A percentile compares a stretch with the other conserved stretches of the same genome.
Conservation (phyloP, 371 early-diverging fungal species). For the Synchytrium microbalum region DNA sequence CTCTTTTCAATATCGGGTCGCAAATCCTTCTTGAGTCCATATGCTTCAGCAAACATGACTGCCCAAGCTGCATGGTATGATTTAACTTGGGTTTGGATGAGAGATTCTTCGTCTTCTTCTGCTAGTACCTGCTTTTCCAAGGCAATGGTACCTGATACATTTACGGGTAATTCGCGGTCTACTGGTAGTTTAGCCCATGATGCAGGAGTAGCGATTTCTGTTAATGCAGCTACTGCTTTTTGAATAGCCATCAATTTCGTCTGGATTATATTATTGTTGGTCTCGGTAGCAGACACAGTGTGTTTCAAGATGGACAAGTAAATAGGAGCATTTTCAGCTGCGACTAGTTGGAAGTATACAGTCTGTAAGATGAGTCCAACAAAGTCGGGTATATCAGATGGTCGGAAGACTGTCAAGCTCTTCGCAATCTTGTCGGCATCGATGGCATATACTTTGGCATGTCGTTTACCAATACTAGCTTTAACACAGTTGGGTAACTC, state of each 20-base stretch:
- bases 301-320: conserved; percentile 9
- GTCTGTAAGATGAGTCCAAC: conserved; percentile 49
- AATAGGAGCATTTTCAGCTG: conserved; percentile 11
- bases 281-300: conserved; percentile 11
- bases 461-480: conserved; percentile 35
- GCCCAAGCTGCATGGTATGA: conserved; percentile 62
- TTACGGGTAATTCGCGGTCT: conserved; percentile 11
- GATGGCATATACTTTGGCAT: conserved; percentile 52
- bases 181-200: conserved; percentile 8
- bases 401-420: conserved; percentile 51
- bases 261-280: conserved; percentile 17
- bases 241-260: conserved; percentile 26
- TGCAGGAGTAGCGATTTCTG: not conserved
- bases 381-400: conserved; percentile 23
- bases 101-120: conserved; percentile 41
- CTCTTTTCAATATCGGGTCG: conserved; percentile 62
- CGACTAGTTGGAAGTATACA: conserved; percentile 43
- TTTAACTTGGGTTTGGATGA: conserved; percentile 41
- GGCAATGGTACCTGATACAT: conserved; percentile 11
- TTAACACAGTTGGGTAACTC: conserved; percentile 64
- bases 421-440: conserved; percentile 57
- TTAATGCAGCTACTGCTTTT: conserved; percentile 6
- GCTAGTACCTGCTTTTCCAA: conserved; percentile 18
- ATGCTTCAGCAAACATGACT: conserved; percentile 75
- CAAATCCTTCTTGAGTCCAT: conserved; percentile 39